These are phyloP conservation scores for Trametes villosa DNA, from an alignment of 768 basidiomycete species.

Conservation along the genomic window DNA sequence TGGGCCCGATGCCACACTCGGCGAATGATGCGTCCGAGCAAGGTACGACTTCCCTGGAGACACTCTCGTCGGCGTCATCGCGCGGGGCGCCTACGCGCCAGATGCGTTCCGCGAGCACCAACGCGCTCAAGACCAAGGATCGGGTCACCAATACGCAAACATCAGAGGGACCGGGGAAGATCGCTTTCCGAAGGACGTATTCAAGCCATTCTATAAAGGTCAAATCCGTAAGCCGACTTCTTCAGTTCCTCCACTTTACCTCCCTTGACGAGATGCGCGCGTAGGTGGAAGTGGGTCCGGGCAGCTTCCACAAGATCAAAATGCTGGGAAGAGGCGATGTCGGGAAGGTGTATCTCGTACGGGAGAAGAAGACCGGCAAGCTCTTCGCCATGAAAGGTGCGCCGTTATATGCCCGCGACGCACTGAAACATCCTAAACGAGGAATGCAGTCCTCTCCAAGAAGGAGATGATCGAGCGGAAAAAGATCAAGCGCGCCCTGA, in stretches of 20 bases:
- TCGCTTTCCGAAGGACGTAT: constrained; percentile 91
- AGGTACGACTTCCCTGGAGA: constrained; percentile 75
- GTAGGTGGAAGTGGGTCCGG: constrained; percentile 92
- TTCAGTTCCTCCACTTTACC: constrained; percentile 15
- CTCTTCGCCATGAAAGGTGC: constrained; percentile 99
- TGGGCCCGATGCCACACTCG: constrained; percentile 57
- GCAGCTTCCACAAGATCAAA: constrained; percentile 95
- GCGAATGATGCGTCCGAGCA: constrained; percentile 56
- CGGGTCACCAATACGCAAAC: constrained; percentile 48
- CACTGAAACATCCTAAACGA: constrained; percentile 34
- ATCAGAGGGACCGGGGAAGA: constrained; percentile 57
- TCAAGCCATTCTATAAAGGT: constrained; percentile 98
- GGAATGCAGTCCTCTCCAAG: constrained; percentile 86
- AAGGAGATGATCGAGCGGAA: constrained; percentile 99
- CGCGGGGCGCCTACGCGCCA: constrained; percentile 53
- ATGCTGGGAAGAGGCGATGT: constrained; percentile 99
- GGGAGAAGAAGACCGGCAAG: constrained; percentile 96
- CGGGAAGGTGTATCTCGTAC: constrained; percentile 96
- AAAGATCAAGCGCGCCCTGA: constrained; percentile 98
- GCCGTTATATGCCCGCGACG: constrained; percentile 37
- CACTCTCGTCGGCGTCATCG: constrained; percentile 77
- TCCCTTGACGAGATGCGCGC: constrained; percentile 7
- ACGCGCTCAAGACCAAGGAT: constrained; percentile 45
- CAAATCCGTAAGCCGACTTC: constrained; percentile 61
- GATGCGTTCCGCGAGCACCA: constrained; percentile 36